Evolutionary conservation across 2,329 filamentous ascomycete genomes (phyloP).

Genomic region (Apiospora rasikravindrae): DNA sequence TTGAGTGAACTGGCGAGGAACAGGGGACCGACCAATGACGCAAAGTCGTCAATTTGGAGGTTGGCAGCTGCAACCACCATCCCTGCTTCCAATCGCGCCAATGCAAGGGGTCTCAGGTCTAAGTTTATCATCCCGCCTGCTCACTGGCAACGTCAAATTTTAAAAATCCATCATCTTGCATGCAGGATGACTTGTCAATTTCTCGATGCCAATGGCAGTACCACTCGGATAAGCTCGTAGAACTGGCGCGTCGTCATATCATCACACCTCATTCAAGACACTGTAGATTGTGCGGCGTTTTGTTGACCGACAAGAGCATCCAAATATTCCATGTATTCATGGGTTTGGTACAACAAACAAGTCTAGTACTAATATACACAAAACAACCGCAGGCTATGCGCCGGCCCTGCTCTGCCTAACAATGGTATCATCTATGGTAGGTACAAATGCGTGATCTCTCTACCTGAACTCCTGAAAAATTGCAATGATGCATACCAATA

Average conservation of each 20-base stretch:
- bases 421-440: background rate
- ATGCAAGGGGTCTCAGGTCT: background rate
- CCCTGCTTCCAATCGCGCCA: background rate
- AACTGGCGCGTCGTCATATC: background rate
- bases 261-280: background rate
- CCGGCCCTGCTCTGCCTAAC: background rate
- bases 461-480: background rate
- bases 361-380: conserved; percentile 1
- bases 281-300: background rate
- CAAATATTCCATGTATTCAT: background rate
- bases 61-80: conserved; percentile 2
- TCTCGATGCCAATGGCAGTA: background rate
- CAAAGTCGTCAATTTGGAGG: background rate
- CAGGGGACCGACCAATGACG: background rate
- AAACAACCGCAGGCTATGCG: conserved; percentile 5
- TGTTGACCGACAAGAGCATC: background rate
- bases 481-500: too few relatives aligned
- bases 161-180: background rate
- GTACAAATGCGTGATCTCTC: background rate
- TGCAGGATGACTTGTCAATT: background rate
- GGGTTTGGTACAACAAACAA: background rate
- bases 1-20: background rate
- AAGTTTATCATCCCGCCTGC: conserved; percentile 3
- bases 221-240: background rate
- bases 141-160: background rate